These are phyloP conservation scores for Tolypocladium paradoxum DNA, from an alignment of 2,329 filamentous ascomycete species.

Conservation along the genomic window DNA sequence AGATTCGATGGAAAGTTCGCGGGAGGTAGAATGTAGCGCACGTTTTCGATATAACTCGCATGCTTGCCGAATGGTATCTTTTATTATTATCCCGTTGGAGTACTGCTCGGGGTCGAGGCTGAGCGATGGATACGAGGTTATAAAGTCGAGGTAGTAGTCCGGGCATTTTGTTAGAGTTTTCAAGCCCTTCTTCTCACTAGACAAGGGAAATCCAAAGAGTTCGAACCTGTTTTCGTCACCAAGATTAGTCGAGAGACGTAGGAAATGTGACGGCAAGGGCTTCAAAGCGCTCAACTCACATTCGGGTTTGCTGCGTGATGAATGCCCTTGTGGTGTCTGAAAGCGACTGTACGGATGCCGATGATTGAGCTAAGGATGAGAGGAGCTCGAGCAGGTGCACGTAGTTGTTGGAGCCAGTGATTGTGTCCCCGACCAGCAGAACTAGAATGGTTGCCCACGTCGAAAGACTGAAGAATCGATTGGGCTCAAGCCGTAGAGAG, in stretches of 20 bases:
- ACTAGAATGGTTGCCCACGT: slow-evolving; percentile 26
- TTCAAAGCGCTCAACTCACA: slow-evolving; percentile 12
- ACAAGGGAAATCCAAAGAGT: slow-evolving; percentile 16
- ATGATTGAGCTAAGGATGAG: slow-evolving; percentile 15
- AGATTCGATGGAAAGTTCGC: slow-evolving; percentile 13
- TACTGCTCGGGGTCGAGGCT: slow-evolving; percentile 9
- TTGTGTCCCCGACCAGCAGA: slow-evolving; percentile 28
- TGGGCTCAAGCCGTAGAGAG: slow-evolving; percentile 14
- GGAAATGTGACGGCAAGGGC: too few relatives aligned
- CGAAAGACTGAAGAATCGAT: slow-evolving; percentile 23
- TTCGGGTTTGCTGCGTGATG: slow-evolving; percentile 19
- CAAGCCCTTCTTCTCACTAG: slow-evolving; percentile 16
- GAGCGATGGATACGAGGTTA: slow-evolving; percentile 5
- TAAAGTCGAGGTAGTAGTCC: slow-evolving; percentile 16
- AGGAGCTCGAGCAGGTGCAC: slow-evolving; percentile 24
- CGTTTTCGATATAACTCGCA: slow-evolving; percentile 15
- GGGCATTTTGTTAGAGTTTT: slow-evolving; percentile 9
- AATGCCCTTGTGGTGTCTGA: slow-evolving; percentile 11
- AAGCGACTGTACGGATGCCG: slow-evolving; percentile 9
- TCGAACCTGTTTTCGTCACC: slow-evolving; percentile 13
- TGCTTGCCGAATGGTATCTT: slow-evolving; percentile 13
- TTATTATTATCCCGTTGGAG: slow-evolving; percentile 10
- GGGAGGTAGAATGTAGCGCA: slow-evolving; percentile 3
- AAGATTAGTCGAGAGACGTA: not conserved
- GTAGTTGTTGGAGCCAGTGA: slow-evolving; percentile 27